A percentile compares a stretch with the other conserved stretches of the same genome.
Evolutionary conservation across 2,329 filamentous ascomycete genomes (phyloP).

Genomic region (Aspergillus luchuensis): DNA sequence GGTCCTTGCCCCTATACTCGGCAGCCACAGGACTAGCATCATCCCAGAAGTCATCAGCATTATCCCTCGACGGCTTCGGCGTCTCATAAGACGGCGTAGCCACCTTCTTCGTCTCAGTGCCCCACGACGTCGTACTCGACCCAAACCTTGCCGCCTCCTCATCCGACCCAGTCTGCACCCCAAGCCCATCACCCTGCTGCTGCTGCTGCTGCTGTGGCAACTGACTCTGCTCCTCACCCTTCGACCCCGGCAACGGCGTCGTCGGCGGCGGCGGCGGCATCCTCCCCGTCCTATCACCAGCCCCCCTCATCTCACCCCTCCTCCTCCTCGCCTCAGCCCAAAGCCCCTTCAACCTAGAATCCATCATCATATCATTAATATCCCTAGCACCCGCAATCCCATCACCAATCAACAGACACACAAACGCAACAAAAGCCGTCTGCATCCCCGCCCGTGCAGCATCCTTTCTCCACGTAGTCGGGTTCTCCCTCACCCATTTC

Average conservation of each 20-base stretch:
- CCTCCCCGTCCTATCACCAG: not conserved
- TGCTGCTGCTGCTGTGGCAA: not conserved
- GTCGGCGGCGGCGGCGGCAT: not conserved
- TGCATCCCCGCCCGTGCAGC: not conserved
- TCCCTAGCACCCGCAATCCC: not conserved
- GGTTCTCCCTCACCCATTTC: too few relatives aligned
- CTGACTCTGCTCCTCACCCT: not conserved
- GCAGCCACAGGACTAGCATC: constrained; percentile 41
- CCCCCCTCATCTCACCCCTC: not conserved
- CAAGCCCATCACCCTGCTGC: not conserved
- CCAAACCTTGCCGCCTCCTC: not conserved
- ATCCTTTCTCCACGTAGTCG: too few relatives aligned
- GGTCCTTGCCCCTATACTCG: constrained; percentile 31
- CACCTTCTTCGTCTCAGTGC: not conserved
- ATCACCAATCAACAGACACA: not conserved
- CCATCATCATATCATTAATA: not conserved
- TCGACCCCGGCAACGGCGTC: not conserved
- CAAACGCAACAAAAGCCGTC: not conserved
- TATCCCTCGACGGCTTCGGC: constrained; percentile 23
- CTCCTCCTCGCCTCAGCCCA: not conserved
- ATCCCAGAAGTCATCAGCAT: constrained; percentile 20
- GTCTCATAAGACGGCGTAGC: constrained; percentile 32
- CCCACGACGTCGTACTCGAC: not conserved
- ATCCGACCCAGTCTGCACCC: not conserved
- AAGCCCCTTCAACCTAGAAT: not conserved